Evolutionary conservation across 116 monocot species (phyloP).

Genomic region (Phalaenopsis hybrid): DNA sequence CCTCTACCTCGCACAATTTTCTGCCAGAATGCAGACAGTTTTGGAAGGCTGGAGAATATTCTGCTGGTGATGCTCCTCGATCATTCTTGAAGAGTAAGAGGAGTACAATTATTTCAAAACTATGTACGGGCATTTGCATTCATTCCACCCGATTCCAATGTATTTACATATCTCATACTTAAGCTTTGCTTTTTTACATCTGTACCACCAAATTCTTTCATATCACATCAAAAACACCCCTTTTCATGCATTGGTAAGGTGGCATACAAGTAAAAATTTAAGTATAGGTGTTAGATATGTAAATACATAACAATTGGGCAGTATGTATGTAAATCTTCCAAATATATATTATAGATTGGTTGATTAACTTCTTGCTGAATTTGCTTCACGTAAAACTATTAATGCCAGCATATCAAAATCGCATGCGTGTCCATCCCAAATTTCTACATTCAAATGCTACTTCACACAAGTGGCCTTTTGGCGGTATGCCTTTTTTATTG

Average conservation of each 20-base stretch:
- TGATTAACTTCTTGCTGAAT: not conserved
- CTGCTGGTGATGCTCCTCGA: slow-evolving; percentile 10
- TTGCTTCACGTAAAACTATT: not conserved
- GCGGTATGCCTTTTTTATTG: slow-evolving; percentile 37
- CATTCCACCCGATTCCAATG: too few species aligned
- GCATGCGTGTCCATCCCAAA: slow-evolving; percentile 71
- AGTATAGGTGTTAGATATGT: too few species aligned
- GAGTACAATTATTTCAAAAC: not conserved
- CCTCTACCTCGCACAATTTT: slow-evolving; percentile 2
- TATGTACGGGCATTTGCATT: not conserved
- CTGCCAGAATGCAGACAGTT: slow-evolving; percentile 45
- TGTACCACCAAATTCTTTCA: too few species aligned
- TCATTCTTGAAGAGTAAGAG: slow-evolving; percentile 18
- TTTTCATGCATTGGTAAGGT: too few species aligned
- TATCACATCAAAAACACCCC: too few species aligned
- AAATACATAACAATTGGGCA: too few species aligned
- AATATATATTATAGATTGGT: not conserved
- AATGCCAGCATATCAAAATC: slow-evolving; percentile 47
- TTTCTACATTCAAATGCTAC: slow-evolving; percentile 98
- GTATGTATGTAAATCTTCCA: too few species aligned
- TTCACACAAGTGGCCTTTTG: slow-evolving; percentile 93
- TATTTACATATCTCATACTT: too few species aligned
- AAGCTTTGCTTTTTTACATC: too few species aligned
- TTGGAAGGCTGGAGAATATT: slow-evolving; percentile 86
- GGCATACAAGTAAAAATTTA: too few species aligned